These are phyloP conservation scores for Penicillium sp. DNA, from an alignment of 2,329 filamentous ascomycete species.

Conservation along the genomic window DNA sequence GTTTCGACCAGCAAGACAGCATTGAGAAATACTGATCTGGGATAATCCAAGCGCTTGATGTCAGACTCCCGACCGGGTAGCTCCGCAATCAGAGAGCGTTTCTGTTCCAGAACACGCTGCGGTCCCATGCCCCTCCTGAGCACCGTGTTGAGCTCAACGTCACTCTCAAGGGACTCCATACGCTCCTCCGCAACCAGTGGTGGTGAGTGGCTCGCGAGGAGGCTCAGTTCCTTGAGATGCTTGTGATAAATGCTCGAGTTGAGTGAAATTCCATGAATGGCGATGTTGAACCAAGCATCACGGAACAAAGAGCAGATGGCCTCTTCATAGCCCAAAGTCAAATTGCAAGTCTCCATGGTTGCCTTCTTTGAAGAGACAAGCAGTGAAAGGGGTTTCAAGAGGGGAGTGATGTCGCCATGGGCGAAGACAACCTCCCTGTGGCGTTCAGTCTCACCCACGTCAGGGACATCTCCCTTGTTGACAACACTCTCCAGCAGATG, in stretches of 20 bases:
- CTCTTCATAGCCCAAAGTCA: conserved; percentile 59
- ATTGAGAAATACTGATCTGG: conserved; percentile 90
- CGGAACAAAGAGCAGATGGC: conserved; percentile 76
- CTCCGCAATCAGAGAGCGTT: conserved; percentile 74
- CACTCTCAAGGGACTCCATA: conserved; percentile 89
- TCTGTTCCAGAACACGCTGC: conserved; percentile 74
- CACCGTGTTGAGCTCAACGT: conserved; percentile 95
- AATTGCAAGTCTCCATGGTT: conserved; percentile 33
- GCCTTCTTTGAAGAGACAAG: conserved; percentile 66
- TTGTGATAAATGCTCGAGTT: conserved; percentile 74
- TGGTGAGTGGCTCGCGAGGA: conserved; percentile 85
- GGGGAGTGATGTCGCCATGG: conserved; percentile 82
- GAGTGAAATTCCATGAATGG: conserved; percentile 86
- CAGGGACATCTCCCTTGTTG: conserved; percentile 84
- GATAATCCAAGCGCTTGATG: conserved; percentile 82
- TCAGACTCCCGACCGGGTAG: conserved; percentile 79
- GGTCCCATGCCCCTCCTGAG: conserved; percentile 83
- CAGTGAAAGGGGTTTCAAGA: conserved; percentile 84
- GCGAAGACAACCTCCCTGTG: conserved; percentile 82
- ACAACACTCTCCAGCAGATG: conserved; percentile 86
- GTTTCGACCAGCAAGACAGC: conserved; percentile 89
- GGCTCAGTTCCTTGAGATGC: conserved; percentile 76
- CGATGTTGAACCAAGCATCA: conserved; percentile 98
- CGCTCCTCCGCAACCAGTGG: conserved; percentile 87
- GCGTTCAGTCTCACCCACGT: conserved; percentile 70